These are phyloP conservation scores for Emmonsiellopsis sp. DNA, from an alignment of 2,329 filamentous ascomycete species.

Conservation along the genomic window DNA sequence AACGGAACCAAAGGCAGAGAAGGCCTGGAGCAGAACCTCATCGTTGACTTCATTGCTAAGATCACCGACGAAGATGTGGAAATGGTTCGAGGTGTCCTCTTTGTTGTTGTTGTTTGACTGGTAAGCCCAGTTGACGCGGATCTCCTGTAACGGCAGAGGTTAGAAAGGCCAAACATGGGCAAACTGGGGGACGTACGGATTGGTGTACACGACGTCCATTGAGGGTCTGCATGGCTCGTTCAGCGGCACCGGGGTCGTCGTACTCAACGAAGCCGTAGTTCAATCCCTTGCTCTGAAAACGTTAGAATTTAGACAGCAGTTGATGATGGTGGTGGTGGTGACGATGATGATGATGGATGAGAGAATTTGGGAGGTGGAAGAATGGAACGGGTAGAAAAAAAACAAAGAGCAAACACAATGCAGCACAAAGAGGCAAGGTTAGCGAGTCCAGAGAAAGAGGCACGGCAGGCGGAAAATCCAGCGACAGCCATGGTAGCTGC, in stretches of 20 bases:
- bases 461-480: background rate
- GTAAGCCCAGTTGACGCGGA: slow-evolving; percentile 98
- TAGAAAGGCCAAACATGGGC: background rate
- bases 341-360: slow-evolving; percentile 3
- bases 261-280: slow-evolving; percentile 99
- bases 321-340: background rate
- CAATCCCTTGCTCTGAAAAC: slow-evolving; percentile 75
- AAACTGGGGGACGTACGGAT: slow-evolving; percentile 52
- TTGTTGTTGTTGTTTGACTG: slow-evolving; percentile 91
- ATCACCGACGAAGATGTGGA: slow-evolving; percentile 98
- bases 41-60: slow-evolving; percentile 98
- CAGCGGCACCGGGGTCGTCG: slow-evolving; percentile 91
- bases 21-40: slow-evolving; percentile 84
- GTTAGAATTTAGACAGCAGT: slow-evolving; percentile 16
- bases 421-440: background rate
- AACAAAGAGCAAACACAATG: background rate
- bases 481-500: slow-evolving; percentile 29
- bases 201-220: slow-evolving; percentile 95
- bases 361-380: background rate
- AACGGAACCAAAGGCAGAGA: slow-evolving; percentile 89
- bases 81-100: slow-evolving; percentile 96
- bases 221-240: slow-evolving; percentile 92
- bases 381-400: background rate
- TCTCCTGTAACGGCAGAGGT: slow-evolving; percentile 55
- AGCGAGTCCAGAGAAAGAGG: background rate